These are phyloP conservation scores for Diaporthe sp. DNA, from an alignment of 2,329 filamentous ascomycete species.

Conservation along the genomic window DNA sequence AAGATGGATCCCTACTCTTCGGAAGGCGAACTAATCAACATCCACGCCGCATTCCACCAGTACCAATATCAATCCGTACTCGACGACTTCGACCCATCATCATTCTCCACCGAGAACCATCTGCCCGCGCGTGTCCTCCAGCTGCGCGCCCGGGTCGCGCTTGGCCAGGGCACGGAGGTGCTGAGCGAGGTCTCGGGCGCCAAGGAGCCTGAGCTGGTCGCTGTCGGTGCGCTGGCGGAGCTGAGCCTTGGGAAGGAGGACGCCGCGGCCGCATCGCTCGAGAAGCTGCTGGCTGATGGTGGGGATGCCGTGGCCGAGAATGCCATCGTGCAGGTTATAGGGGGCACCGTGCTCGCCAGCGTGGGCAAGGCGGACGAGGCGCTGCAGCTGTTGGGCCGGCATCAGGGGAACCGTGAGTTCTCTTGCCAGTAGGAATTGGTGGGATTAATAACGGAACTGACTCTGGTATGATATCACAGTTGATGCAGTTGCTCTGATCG, in stretches of 20 bases:
- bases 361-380: conserved; percentile 88
- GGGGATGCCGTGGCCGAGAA: conserved; percentile 79
- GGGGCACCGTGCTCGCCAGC: conserved; percentile 83
- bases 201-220: conserved; percentile 76
- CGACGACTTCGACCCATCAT: conserved; percentile 80
- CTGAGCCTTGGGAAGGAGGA: conserved; percentile 69
- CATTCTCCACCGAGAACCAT: conserved; percentile 82
- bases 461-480: conserved; percentile 52
- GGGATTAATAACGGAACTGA: conserved; percentile 39
- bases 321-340: conserved; percentile 81
- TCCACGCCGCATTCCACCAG: conserved; percentile 77
- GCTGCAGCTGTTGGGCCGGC: conserved; percentile 79
- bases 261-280: conserved; percentile 69
- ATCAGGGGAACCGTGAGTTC: conserved; percentile 84
- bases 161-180: conserved; percentile 81
- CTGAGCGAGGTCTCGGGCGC: conserved; percentile 72
- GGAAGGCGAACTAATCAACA: conserved; percentile 78
- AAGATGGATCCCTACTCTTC: conserved; percentile 77
- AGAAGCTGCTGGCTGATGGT: conserved; percentile 74
- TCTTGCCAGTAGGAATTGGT: not conserved
- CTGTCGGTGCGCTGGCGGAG: conserved; percentile 81
- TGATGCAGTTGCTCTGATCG: conserved; percentile 84
- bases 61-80: conserved; percentile 89
- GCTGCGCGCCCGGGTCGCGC: conserved; percentile 84
- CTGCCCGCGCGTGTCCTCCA: conserved; percentile 81